Base-by-base conservation (phyloP, 805 yeast genomes). In the Hanseniaspora lindneri region DNA sequence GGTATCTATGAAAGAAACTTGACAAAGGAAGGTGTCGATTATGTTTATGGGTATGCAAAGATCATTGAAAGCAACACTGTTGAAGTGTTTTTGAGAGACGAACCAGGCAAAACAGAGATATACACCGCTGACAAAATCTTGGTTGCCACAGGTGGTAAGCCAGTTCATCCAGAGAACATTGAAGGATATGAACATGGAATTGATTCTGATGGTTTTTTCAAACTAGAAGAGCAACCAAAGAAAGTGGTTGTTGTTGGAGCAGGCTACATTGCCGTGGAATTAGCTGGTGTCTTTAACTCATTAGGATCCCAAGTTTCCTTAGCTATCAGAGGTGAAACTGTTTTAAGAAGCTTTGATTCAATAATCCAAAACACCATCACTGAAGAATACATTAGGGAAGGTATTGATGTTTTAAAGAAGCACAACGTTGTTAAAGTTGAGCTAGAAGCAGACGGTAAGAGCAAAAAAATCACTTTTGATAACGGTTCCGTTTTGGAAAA, bases 171-270 rank as follows among this genome's bases (percentile, higher is more conserved):
- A 29, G 56, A 53, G n/a, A 62, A 68, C 23, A 77, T 87, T 42
- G 80, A 80, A 49, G 97, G 97, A 44, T 76, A 79, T 43, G 92
- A 87, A 59, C 70, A 73, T 51, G 96, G 96, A 51, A 80, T 77
- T 52, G 78, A 82, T 47, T 85, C 96, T 19, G 95, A 92, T 63
- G 95, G 95, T 0, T 92, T 92, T 64, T 92, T 92, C 61, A 76
- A 75, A 54, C 70, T 92, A 55, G 80, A 75, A 52, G 60, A 67
- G 42, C 96, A 88, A 67, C 98, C 99, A 44, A 80, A 86, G 66
- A 74, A 79, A 42, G 97, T 89, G 25, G 97, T 94, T 1, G 73
- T 92, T 53, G 95, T 92, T 11, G 99, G 99, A 57, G 96, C 96
- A 33, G 99, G 99, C 39, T 92, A 92, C 68, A 92, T 92, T 62